Percentiles rank a stretch among this genome's conserved stretches.
These are phyloP conservation scores for Lyophyllum decastes DNA, from an alignment of 768 basidiomycete genomes.

Conservation along the genomic window DNA sequence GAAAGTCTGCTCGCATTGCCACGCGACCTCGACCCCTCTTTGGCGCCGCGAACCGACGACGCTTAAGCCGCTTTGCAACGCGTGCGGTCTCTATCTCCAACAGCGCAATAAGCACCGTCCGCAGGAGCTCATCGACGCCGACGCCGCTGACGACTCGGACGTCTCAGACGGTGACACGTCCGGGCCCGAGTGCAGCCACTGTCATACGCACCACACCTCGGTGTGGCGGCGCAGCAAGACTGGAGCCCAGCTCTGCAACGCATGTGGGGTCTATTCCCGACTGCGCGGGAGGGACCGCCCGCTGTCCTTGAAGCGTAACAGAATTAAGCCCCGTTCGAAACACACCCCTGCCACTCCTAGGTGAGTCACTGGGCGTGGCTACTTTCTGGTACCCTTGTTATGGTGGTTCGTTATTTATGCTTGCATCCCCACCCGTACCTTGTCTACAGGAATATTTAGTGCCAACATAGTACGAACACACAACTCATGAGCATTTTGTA, in stretches of 20 bases:
- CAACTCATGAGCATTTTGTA: not conserved
- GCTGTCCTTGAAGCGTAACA: constrained; percentile 44
- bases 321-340: constrained; percentile 51
- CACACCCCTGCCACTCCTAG: constrained; percentile 27
- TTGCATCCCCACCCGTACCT: too few species aligned
- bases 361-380: constrained; percentile 3
- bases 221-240: constrained; percentile 54
- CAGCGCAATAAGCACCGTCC: constrained; percentile 48
- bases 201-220: constrained; percentile 48
- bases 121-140: constrained; percentile 51
- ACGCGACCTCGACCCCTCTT: constrained; percentile 47
- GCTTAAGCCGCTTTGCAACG: constrained; percentile 47
- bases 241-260: constrained; percentile 51
- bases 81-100: constrained; percentile 48
- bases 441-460: constrained; percentile 1
- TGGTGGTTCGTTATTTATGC: not conserved
- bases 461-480: not conserved
- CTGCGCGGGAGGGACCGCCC: constrained; percentile 49
- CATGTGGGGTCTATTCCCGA: constrained; percentile 50
- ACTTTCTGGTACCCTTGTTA: not conserved
- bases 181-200: constrained; percentile 51
- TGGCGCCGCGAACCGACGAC: constrained; percentile 49
- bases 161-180: constrained; percentile 39
- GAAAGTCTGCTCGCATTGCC: constrained; percentile 48
- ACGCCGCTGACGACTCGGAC: constrained; percentile 42